Evolutionary conservation across 495 filamentous ascomycete genomes (phyloP), one percentile per base, ranked within the genome.

Genomic region (Chaetomium tenue): DNA sequence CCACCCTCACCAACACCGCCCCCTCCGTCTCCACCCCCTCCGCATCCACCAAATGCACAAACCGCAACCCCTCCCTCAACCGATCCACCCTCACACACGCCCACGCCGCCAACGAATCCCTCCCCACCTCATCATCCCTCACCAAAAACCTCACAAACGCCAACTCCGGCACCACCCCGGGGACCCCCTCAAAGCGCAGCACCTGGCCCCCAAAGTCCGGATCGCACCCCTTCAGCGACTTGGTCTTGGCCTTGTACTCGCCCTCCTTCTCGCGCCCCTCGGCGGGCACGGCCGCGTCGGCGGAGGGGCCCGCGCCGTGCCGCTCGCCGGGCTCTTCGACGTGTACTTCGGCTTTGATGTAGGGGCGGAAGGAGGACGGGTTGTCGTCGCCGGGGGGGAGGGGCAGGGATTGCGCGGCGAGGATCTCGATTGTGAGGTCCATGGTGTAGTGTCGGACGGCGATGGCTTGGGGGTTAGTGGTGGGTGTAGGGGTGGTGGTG

Each of bases 61-160:
- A 86, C 18, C 91, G 82, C 66, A 89, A 89, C 2, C 93, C 93
- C 44, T 82, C 72, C 53, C 86, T 84, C 59, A 97, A 74, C 18
- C 91, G 83, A 75, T 96, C 91, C 0, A 97, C 83, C 22, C 91
- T 82, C 61, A 96, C 86, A 71, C 92, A 96, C 9, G 91, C 86
- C 93, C 93, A 98, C 13, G 88, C 91, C 22, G 90, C 91, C 44
- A 95, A 71, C 54, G 87, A 80, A 67, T 96, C 91, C 63, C 83
- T 82, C 3, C 86, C 86, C 59, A 93, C 80, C 67, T 92, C 88
- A 64, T 93, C 87, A 70, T 97, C 89, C 72, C 90, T 87, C 67
- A 97, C 81, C 72, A 95, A 89, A 75, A 97, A 91, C 61, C 93
- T 85, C 46, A 96, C 80, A 75, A 97, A 97, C 25, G 85, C 87